Conservation (phyloP, 176 grass and related monocot genomes). For the Cenchrus americanus region DNA sequence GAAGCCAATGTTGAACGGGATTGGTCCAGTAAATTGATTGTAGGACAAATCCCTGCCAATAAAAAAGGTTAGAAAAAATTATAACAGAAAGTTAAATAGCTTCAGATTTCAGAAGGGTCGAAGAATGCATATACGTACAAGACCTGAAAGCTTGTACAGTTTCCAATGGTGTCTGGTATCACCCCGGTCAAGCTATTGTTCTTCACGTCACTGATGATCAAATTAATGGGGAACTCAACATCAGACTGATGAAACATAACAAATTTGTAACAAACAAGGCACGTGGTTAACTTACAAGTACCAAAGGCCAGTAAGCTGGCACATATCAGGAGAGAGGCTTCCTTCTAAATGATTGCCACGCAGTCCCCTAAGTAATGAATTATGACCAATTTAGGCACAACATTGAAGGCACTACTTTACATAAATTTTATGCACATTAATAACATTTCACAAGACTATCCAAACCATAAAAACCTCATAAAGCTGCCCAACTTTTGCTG, state of each 20-base stretch:
- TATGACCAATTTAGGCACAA: background rate
- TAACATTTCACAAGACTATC: background rate
- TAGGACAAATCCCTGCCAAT: constrained; percentile 93
- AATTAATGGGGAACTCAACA: background rate
- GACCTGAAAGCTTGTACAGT: constrained; percentile 98
- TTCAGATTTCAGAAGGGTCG: background rate
- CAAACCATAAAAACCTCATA: background rate
- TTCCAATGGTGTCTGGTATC: constrained; percentile 87
- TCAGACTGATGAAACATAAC: background rate
- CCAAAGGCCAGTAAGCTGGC: constrained; percentile 96
- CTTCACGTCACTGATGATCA: constrained; percentile 82
- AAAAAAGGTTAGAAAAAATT: constrained; percentile 28
- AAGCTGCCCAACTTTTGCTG: background rate
- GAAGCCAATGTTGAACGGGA: constrained; percentile 98
- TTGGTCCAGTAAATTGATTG: constrained; percentile 78
- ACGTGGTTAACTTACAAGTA: constrained; percentile 76
- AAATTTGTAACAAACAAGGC: background rate
- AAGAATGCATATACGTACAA: constrained; percentile 70
- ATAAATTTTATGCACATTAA: background rate
- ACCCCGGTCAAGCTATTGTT: constrained; percentile 90
- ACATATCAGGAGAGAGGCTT: constrained; percentile 83
- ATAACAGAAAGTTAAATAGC: background rate
- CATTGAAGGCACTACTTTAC: background rate
- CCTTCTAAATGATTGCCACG: constrained; percentile 86
- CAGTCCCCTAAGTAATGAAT: constrained; percentile 57